Conservation (phyloP, 2,329 filamentous ascomycete species). For the Fusarium sp. region DNA sequence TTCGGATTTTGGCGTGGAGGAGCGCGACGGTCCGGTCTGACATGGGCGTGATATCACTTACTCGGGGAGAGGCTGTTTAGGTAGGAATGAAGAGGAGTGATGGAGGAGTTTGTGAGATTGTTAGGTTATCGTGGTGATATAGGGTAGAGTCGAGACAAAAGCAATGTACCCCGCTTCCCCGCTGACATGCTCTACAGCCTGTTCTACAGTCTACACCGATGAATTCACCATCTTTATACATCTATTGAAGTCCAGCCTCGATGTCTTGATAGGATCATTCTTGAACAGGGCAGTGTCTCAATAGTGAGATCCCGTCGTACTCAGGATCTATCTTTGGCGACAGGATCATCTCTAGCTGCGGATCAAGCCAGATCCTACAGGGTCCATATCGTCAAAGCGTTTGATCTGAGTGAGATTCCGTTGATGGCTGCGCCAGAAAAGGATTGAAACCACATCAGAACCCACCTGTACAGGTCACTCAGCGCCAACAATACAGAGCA, state of each 20-base stretch:
- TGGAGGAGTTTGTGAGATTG: not conserved
- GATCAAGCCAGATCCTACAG: not conserved
- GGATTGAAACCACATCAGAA: not conserved
- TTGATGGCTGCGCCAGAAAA: not conserved
- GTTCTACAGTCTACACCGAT: too few relatives aligned
- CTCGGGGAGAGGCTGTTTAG: not conserved
- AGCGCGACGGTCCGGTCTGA: not conserved
- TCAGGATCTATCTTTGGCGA: not conserved
- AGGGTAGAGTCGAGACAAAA: not conserved
- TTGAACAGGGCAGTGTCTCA: not conserved
- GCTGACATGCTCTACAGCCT: not conserved
- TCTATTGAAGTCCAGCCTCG: not conserved
- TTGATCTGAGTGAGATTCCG: not conserved
- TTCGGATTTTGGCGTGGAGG: not conserved
- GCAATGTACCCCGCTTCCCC: constrained; percentile 9
- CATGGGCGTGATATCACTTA: not conserved
- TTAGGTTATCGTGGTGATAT: not conserved
- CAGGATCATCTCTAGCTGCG: constrained; percentile 1
- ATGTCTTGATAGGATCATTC: not conserved
- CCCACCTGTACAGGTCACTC: not conserved
- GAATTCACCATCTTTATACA: too few relatives aligned
- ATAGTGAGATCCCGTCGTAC: not conserved
- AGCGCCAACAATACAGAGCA: not conserved
- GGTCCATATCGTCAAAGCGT: not conserved
- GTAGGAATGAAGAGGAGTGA: not conserved